Conservation (phyloP, 768 basidiomycete genomes). For the Naganishia randhawae region DNA sequence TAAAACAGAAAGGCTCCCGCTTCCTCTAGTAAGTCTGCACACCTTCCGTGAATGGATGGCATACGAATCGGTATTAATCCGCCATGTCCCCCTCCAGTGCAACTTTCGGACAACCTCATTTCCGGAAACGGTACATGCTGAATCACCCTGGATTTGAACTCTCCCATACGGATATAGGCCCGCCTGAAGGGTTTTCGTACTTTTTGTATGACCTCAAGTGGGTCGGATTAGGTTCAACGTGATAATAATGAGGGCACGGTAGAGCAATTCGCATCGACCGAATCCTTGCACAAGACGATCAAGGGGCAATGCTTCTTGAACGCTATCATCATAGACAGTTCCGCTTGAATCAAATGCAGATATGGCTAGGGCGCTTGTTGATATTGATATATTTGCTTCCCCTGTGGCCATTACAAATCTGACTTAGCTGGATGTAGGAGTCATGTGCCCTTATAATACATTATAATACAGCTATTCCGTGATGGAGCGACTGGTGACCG, state of each 20-base stretch:
- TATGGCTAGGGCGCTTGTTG: too few relatives aligned
- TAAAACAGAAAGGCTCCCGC: conserved; percentile 40
- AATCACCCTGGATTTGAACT: conserved; percentile 38
- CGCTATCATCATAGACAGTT: background rate
- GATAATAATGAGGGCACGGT: too few relatives aligned
- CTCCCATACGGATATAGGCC: conserved; percentile 43
- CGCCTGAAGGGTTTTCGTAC: conserved; percentile 49
- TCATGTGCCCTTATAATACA: background rate
- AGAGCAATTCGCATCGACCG: too few relatives aligned
- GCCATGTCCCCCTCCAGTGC: conserved; percentile 30
- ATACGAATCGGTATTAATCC: background rate
- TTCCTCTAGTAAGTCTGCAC: conserved; percentile 46
- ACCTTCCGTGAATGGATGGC: background rate
- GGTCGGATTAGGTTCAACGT: conserved; percentile 2
- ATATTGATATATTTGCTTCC: too few relatives aligned
- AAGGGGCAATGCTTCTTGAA: background rate
- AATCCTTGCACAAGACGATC: background rate
- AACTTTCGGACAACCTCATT: conserved; percentile 52
- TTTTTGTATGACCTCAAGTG: conserved; percentile 46
- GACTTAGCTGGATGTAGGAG: background rate
- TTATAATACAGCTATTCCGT: background rate
- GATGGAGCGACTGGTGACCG: background rate
- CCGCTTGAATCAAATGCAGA: too few relatives aligned
- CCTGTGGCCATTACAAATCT: background rate
- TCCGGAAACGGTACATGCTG: conserved; percentile 47